These are phyloP conservation scores for Trichomonas vaginalis DNA, from an alignment of 208 protist species.

Conservation along the genomic window DNA sequence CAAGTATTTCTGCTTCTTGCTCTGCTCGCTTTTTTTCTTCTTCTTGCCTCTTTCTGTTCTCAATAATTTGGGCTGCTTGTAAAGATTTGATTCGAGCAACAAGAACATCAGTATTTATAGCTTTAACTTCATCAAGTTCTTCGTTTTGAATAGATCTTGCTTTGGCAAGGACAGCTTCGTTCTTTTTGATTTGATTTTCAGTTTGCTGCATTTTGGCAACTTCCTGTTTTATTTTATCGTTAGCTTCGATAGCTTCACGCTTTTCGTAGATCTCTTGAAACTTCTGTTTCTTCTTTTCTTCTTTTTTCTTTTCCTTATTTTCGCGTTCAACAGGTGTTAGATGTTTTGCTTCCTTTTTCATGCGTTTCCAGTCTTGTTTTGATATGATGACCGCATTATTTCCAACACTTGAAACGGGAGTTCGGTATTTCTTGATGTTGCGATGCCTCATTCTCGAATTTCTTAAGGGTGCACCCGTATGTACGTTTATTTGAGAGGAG, in stretches of 20 bases:
- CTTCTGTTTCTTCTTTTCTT: not conserved
- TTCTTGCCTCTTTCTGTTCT: not conserved
- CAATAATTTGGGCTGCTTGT: not conserved
- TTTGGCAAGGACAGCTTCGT: not conserved
- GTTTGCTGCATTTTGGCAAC: not conserved
- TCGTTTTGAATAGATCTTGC: not conserved
- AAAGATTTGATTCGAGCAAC: not conserved
- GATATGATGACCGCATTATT: not conserved
- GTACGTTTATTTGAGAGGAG: too few species aligned
- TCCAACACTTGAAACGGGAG: not conserved
- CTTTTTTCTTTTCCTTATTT: not conserved
- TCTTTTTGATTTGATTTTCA: not conserved
- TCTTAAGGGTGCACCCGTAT: too few species aligned
- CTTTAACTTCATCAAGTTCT: conserved; percentile 18
- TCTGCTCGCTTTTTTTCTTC: not conserved
- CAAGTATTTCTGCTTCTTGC: not conserved
- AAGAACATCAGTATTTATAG: not conserved
- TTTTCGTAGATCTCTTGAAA: not conserved
- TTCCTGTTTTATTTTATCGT: not conserved
- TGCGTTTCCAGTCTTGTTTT: not conserved
- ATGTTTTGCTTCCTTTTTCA: not conserved
- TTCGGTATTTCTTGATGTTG: not conserved
- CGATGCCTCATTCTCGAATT: not conserved
- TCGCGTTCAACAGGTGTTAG: not conserved
- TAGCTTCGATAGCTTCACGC: not conserved